A percentile compares a stretch with the other conserved stretches of the same genome.
phyloP scores from a whole-genome alignment of 176 grass and related monocot genomes.

The Ensete ventricosum region DNA sequence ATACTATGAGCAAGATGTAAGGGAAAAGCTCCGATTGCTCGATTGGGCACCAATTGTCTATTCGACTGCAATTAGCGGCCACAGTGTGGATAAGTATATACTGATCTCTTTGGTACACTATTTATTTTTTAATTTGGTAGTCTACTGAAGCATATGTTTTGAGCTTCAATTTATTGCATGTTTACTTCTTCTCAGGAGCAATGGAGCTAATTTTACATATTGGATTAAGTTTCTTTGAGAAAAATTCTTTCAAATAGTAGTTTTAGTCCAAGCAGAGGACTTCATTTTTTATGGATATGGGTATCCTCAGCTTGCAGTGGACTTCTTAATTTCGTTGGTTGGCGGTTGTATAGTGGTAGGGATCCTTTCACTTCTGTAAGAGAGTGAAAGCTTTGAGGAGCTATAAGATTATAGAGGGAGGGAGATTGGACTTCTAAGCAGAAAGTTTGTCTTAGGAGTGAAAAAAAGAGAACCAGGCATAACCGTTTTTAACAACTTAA shows the following conservation, averaged over 20 bases:
- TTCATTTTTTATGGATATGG: background rate
- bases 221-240: too few species aligned
- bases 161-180: background rate
- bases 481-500: too few species aligned
- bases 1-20: slow-evolving; percentile 90
- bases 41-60: slow-evolving; percentile 94
- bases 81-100: slow-evolving; percentile 76
- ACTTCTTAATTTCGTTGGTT: background rate
- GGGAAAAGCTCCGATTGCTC: slow-evolving; percentile 77
- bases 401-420: background rate
- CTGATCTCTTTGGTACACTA: background rate
- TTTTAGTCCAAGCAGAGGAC: background rate
- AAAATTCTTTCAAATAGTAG: background rate
- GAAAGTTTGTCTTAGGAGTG: background rate
- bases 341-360: background rate
- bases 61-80: slow-evolving; percentile 60
- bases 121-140: background rate
- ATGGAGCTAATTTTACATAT: background rate
- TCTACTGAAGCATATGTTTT: background rate
- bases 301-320: background rate
- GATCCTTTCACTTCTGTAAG: background rate
- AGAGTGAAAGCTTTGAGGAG: background rate
- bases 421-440: too few species aligned
- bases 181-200: background rate
- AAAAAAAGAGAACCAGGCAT: too few species aligned